phyloP scores from a whole-genome alignment of 768 basidiomycete genomes.

The Boletus fagicola region DNA sequence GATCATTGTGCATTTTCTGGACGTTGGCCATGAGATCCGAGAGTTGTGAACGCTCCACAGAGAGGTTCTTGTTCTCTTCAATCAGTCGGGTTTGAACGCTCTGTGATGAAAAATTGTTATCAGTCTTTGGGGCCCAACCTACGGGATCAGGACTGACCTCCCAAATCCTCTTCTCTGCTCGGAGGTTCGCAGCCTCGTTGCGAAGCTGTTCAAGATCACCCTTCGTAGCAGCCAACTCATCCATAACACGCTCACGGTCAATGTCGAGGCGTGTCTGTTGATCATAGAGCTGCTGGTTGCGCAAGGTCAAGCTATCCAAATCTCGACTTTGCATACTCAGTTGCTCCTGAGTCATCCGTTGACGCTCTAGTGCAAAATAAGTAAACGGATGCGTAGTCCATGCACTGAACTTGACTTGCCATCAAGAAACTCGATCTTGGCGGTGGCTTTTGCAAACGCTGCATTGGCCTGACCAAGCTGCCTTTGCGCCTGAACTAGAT shows the following conservation, averaged over 20 bases:
- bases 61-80: slow-evolving; percentile 79
- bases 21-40: slow-evolving; percentile 87
- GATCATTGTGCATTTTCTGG: slow-evolving; percentile 86
- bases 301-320: slow-evolving; percentile 61
- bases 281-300: slow-evolving; percentile 71
- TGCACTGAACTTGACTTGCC: slow-evolving; percentile 44
- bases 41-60: slow-evolving; percentile 79
- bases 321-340: slow-evolving; percentile 60
- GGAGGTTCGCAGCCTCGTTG: slow-evolving; percentile 82
- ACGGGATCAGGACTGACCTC: slow-evolving; percentile 54
- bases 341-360: slow-evolving; percentile 70
- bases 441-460: slow-evolving; percentile 77
- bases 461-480: slow-evolving; percentile 66
- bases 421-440: slow-evolving; percentile 72
- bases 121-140: neutral
- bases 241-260: slow-evolving; percentile 64
- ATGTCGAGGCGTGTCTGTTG: slow-evolving; percentile 75
- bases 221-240: slow-evolving; percentile 60
- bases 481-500: slow-evolving; percentile 59
- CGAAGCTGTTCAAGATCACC: slow-evolving; percentile 71
- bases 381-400: neutral
- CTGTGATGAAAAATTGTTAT: slow-evolving; percentile 37
- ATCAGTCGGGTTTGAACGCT: slow-evolving; percentile 76
- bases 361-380: slow-evolving; percentile 51
- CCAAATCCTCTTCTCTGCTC: slow-evolving; percentile 93